These are phyloP conservation scores for Termitomyces sp. DNA, from an alignment of 768 basidiomycete species.

Conservation along the genomic window DNA sequence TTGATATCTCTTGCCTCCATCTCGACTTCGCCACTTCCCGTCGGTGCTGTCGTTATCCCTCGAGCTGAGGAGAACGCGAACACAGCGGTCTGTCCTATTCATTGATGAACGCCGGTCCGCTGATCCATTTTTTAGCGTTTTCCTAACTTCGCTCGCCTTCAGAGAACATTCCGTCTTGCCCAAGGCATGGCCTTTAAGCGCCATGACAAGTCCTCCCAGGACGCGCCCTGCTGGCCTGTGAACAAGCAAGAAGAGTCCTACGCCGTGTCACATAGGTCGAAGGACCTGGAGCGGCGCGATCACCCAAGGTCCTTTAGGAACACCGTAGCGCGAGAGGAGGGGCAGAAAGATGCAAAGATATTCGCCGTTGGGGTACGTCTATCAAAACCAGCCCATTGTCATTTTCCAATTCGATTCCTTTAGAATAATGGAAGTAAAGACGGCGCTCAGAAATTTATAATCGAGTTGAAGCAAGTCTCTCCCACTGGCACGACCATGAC, in stretches of 20 bases:
- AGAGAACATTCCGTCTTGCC: neutral
- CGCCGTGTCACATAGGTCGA: no score
- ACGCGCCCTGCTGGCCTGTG: neutral
- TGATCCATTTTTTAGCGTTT: slow-evolving; percentile 3
- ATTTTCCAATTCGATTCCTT: neutral
- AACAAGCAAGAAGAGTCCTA: slow-evolving; percentile 15
- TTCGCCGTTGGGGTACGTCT: slow-evolving; percentile 44
- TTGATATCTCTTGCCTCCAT: slow-evolving; percentile 40
- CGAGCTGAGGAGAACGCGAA: slow-evolving; percentile 6
- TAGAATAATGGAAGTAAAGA: no score
- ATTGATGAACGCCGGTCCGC: neutral
- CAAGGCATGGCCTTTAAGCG: slow-evolving; percentile 7
- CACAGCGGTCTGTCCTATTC: slow-evolving; percentile 6
- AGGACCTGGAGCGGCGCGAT: neutral
- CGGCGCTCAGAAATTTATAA: no score
- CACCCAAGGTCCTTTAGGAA: neutral
- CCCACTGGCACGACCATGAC: slow-evolving; percentile 18
- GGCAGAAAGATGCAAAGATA: slow-evolving; percentile 16
- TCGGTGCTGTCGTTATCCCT: slow-evolving; percentile 33
- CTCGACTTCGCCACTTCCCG: slow-evolving; percentile 27
- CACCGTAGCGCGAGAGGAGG: neutral
- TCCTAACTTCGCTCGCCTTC: neutral
- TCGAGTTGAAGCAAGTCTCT: slow-evolving; percentile 7
- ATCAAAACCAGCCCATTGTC: neutral
- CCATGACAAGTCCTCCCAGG: neutral